Base-by-base conservation (phyloP, 495 filamentous ascomycete species). In the Lepidopterella palustris region DNA sequence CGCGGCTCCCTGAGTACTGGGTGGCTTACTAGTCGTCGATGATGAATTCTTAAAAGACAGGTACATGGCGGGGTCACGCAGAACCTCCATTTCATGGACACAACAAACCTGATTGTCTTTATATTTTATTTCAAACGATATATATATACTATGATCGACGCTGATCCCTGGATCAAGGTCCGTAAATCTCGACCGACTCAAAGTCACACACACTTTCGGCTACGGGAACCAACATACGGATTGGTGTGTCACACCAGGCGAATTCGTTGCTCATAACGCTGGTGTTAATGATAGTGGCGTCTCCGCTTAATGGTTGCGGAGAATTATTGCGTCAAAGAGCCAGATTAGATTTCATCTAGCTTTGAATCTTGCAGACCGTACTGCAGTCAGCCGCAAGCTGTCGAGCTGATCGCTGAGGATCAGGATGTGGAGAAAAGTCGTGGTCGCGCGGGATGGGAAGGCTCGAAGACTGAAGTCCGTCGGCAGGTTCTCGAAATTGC, bases 1-100 rank as follows among this genome's bases (percentile, higher is more conserved):
- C 81, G 83, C 62, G 93, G 93, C 4, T 88, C 85, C 66, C 77
- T 98, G 66, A 87, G 82, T 31, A 98, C 93, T 18, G 90, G 91
- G 23, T 92, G 86, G 77, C 72, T 98, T 59, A 84, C 89, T 42
- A 83, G 79, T 55, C 75, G 80, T 65, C 78, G 73, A 69, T 76
- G 79, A 67, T 28, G 51, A n/a, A 32, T 27, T 54, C 18, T 6
- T 20, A 48, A 20, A 20, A 11, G 47, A 18, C 47, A 13, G 10
- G 47, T 27, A 21, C 47, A 18, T 50, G 47, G n/a, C 24, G 13
- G 3, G 13, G 11, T 13, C 3, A 42, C 18, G 3, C 35, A 42
- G 18, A 11, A 42, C 31, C 6, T 11, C 35, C 35, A 3, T 42
- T 3, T 42, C 10, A 42, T 42, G 13, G 35, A 42, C n/a, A n/a